These are phyloP conservation scores for Poa pratensis DNA, from an alignment of 176 grass and related monocot genomes.

Conservation along the genomic window DNA sequence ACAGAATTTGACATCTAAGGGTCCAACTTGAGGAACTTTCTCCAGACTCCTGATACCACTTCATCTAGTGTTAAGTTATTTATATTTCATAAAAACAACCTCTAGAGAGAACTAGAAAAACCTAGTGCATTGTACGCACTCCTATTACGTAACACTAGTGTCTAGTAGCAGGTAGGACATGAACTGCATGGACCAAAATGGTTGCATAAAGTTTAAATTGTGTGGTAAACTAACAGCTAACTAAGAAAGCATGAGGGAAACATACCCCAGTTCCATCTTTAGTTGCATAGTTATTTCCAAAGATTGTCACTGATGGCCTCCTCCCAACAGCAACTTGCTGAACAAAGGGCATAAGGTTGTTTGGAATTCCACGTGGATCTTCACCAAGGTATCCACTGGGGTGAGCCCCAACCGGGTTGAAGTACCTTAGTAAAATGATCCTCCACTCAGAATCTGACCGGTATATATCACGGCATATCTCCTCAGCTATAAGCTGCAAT, in stretches of 20 bases:
- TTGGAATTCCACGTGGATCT: slow-evolving; percentile 89
- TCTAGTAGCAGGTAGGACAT: neutral
- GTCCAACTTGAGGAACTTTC: slow-evolving; percentile 4
- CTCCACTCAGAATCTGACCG: slow-evolving; percentile 78
- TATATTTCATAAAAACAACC: neutral
- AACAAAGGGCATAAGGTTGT: slow-evolving; percentile 98
- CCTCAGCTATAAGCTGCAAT: slow-evolving; percentile 87
- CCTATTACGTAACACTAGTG: no score
- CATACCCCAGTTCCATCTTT: slow-evolving; percentile 96
- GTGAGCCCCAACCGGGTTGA: slow-evolving; percentile 96
- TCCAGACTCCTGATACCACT: neutral
- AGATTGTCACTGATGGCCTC: slow-evolving; percentile 81
- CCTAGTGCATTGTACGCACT: neutral
- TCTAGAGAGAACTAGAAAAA: slow-evolving; percentile 22
- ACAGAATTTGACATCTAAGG: slow-evolving; percentile 14
- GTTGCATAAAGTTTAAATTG: slow-evolving; percentile 28
- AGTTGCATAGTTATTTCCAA: slow-evolving; percentile 90
- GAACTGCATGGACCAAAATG: slow-evolving; percentile 10
- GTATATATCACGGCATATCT: slow-evolving; percentile 89
- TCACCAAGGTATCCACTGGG: slow-evolving; percentile 92
- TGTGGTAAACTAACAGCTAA: slow-evolving; percentile 4
- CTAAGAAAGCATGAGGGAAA: slow-evolving; percentile 23
- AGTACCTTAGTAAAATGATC: slow-evolving; percentile 95
- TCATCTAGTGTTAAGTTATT: neutral
- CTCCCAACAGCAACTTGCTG: slow-evolving; percentile 98